Conservation (phyloP, 192 early-diverging fungal genomes). For the Coemansia sp. region DNA sequence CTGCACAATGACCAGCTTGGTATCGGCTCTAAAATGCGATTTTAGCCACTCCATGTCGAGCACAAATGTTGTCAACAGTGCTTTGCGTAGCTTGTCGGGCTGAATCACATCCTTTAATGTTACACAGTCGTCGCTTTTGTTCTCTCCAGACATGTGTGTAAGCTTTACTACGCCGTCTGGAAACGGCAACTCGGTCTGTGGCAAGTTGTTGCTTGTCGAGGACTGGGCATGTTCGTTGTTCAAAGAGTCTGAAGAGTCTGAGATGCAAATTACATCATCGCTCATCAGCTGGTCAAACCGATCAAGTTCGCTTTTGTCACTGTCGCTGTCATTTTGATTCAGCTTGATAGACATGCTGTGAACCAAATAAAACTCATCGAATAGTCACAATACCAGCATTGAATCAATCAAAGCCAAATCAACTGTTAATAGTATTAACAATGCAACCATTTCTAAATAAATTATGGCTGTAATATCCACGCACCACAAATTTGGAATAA, state of each 20-base stretch:
- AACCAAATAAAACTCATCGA: not conserved
- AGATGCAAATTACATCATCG: conserved; percentile 26
- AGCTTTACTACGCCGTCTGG: conserved; percentile 22
- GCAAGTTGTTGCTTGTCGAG: not conserved
- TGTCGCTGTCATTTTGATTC: not conserved
- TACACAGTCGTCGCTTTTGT: not conserved
- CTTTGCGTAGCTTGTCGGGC: conserved; percentile 43
- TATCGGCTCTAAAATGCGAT: conserved; percentile 27
- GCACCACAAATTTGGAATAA: not conserved
- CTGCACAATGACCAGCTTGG: conserved; percentile 38
- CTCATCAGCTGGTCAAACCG: conserved; percentile 30
- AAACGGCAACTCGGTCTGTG: conserved; percentile 9
- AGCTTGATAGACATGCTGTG: not conserved
- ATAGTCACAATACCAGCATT: not conserved
- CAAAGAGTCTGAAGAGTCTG: conserved; percentile 9
- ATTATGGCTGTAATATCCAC: not conserved
- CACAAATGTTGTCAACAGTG: conserved; percentile 59
- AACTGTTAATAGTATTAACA: not conserved
- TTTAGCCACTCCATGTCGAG: conserved; percentile 57
- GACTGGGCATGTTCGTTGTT: not conserved
- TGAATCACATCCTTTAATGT: conserved; percentile 19
- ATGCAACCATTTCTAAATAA: not conserved
- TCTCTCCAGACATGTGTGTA: conserved; percentile 18
- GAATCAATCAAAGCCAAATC: not conserved
- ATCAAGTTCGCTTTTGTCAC: conserved; percentile 5